Base-by-base conservation (phyloP, 2,329 filamentous ascomycete species). In the Fusarium palustre region DNA sequence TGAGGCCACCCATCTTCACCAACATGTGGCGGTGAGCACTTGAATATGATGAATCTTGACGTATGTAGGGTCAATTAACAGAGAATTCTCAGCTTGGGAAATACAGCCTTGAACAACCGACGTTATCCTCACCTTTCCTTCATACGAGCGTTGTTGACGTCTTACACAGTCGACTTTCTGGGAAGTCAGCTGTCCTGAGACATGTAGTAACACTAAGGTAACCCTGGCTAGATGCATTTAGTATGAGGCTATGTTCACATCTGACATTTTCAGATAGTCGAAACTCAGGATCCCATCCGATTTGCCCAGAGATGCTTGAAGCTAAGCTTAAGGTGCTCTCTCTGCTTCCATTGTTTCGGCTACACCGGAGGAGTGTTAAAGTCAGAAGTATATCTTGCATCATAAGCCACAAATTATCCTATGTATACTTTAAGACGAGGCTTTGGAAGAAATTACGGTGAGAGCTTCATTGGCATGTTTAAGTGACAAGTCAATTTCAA, bases 1-100 rank as follows among this genome's bases (percentile, higher is more conserved):
- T 65, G 62, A 65, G 62, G 62, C 62, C 62, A 48, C 54, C 59
- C 62, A 59, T 38, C 22, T 31, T 36, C 18, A 30, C 20, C 15
- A 38, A 62, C 6, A 13, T 8, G 33, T 50, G 20, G 62, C 54
- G 62, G 62, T 65, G 60, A 60, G 42, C 5, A 16, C 13, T 48
- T 10, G 22, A 2, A 58, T 25, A 28, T 25, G 15, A 42, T n/a
- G n/a, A 20, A 42, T 30, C 24, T 24, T 39, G 47, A 45, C 22
- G 54, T 30, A 11, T 30, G 28, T 18, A 34, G 22, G 31, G 10
- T 25, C 20, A 18, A 54, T 43, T 18, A 25, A 24, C 20, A 10
- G 25, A 12, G 39, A 41, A 10, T 15, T 30, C n/a, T 20, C 38
- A 34, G 16, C 38, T 28, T n/a, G 12, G 15, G 42, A 16, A 25